Percentiles rank a stretch among this genome's conserved stretches.
phyloP scores from a whole-genome alignment of 108 stramenopile genomes.

The Parmales sp. region DNA sequence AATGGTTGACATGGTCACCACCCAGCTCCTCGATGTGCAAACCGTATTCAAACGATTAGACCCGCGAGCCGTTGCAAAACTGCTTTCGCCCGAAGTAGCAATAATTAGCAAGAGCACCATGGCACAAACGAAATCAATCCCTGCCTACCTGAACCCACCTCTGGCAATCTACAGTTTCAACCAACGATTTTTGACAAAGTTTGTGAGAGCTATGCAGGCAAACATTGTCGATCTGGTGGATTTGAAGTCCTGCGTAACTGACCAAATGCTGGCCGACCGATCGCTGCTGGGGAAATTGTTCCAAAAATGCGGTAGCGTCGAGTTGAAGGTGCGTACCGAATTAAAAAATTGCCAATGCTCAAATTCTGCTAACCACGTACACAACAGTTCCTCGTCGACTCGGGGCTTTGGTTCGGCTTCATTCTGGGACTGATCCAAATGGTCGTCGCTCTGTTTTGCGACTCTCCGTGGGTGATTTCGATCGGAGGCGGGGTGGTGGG shows the following conservation, averaged over 20 bases:
- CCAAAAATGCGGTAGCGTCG: slow-evolving; percentile 60
- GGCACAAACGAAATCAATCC: slow-evolving; percentile 30
- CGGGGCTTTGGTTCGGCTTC: slow-evolving; percentile 89
- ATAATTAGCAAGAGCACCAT: slow-evolving; percentile 46
- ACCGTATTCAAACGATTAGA: slow-evolving; percentile 66
- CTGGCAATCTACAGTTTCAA: slow-evolving; percentile 7
- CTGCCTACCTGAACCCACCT: slow-evolving; percentile 5
- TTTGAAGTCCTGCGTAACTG: slow-evolving; percentile 65
- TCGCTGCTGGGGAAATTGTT: slow-evolving; percentile 60
- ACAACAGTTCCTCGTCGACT: slow-evolving; percentile 53
- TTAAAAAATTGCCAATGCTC: not conserved
- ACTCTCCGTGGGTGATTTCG: slow-evolving; percentile 80
- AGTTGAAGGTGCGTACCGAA: slow-evolving; percentile 39
- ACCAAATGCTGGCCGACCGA: slow-evolving; percentile 75
- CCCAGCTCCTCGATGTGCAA: slow-evolving; percentile 58
- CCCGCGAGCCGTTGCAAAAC: slow-evolving; percentile 42
- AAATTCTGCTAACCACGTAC: not conserved
- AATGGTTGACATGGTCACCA: slow-evolving; percentile 75
- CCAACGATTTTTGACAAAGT: slow-evolving; percentile 38
- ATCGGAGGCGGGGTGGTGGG: slow-evolving; percentile 78
- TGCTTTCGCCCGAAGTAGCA: slow-evolving; percentile 60
- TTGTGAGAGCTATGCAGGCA: slow-evolving; percentile 47
- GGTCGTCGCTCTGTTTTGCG: slow-evolving; percentile 81
- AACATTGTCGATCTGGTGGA: slow-evolving; percentile 60
- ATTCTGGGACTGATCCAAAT: slow-evolving; percentile 81